Percentiles rank a stretch among this genome's conserved stretches.
These are phyloP conservation scores for Boletus vinaceobasis DNA, from an alignment of 768 basidiomycete species.

Conservation along the genomic window DNA sequence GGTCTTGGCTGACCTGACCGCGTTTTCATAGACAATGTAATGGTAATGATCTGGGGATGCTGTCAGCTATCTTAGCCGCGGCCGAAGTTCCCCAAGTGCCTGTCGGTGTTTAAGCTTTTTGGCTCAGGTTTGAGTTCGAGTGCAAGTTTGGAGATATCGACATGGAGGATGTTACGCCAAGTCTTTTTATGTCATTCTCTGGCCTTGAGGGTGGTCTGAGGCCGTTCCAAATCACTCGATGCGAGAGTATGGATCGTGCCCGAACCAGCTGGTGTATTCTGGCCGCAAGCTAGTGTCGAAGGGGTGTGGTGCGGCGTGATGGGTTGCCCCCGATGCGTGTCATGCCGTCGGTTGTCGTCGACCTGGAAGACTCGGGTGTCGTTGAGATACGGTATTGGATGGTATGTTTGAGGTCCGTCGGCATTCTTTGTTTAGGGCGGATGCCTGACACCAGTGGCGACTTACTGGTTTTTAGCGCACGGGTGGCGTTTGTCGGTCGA, in stretches of 20 bases:
- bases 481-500: background rate
- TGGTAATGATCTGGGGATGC: background rate
- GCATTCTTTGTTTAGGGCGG: no score
- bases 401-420: no score
- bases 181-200: no score
- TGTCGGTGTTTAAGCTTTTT: no score
- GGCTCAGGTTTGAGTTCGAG: no score
- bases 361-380: background rate
- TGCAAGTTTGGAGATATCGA: no score
- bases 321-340: background rate
- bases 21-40: background rate
- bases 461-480: background rate
- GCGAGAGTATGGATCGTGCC: background rate
- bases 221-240: background rate
- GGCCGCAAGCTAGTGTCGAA: background rate
- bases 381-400: no score
- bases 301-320: background rate
- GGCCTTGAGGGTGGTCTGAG: no score
- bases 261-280: background rate
- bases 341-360: background rate
- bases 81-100: background rate
- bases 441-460: background rate
- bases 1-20: background rate
- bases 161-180: no score
- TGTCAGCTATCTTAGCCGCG: background rate